Conservation (phyloP, 2,329 filamentous ascomycete species). For the Apiospora pterosperma region DNA sequence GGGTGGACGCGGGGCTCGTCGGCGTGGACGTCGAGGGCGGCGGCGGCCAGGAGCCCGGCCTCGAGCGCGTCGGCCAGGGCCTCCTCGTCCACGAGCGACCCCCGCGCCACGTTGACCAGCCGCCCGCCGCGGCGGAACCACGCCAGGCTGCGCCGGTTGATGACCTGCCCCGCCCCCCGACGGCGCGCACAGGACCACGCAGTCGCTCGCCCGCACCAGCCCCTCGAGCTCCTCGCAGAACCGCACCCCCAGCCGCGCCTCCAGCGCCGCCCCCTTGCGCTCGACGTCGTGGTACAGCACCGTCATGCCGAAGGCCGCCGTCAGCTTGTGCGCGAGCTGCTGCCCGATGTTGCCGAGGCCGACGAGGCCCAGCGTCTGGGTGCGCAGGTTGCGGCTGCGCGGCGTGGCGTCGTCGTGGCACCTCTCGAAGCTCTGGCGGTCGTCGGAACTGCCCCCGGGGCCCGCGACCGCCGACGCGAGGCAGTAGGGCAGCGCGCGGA, state of each 20-base stretch:
- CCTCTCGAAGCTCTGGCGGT: conserved; percentile 46
- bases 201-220: conserved; percentile 54
- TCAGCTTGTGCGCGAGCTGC: conserved; percentile 56
- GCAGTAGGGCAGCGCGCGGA: conserved; percentile 66
- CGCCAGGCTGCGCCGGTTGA: conserved; percentile 44
- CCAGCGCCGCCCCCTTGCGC: conserved; percentile 42
- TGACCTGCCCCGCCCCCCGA: conserved; percentile 41
- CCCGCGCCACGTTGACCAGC: conserved; percentile 65
- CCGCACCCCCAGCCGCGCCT: conserved; percentile 38
- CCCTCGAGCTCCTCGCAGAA: conserved; percentile 49
- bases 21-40: conserved; percentile 63
- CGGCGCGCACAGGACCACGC: conserved; percentile 60
- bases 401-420: conserved; percentile 59
- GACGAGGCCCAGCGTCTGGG: conserved; percentile 61
- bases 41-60: conserved; percentile 43
- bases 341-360: conserved; percentile 67
- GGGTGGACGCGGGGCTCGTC: conserved; percentile 54
- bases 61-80: conserved; percentile 59
- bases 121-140: conserved; percentile 51
- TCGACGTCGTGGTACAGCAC: conserved; percentile 61
- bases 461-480: conserved; percentile 44
- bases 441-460: conserved; percentile 9
- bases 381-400: conserved; percentile 60
- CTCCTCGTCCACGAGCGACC: conserved; percentile 62
- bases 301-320: conserved; percentile 61